Percentiles rank a stretch among this genome's conserved stretches.
Conservation (phyloP, 371 early-diverging fungal species). For the Syncephalastrum contaminatum region DNA sequence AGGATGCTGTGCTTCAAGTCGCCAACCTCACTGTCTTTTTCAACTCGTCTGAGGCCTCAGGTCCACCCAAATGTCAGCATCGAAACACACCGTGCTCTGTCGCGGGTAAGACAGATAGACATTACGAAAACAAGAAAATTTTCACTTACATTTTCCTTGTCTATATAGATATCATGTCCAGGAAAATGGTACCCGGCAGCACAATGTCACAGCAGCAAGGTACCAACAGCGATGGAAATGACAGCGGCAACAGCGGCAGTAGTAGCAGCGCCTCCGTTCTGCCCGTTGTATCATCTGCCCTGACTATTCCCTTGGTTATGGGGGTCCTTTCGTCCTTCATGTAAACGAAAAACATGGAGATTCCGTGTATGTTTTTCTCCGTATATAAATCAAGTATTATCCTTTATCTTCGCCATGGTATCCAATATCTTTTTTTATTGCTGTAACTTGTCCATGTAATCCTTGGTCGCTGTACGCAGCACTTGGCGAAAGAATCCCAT, state of each 20-base stretch:
- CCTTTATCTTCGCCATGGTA: too few relatives aligned
- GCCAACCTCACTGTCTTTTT: conserved; percentile 42
- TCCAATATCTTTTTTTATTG: too few relatives aligned
- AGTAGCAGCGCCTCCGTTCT: too few relatives aligned
- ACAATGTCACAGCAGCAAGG: neutral
- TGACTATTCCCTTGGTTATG: too few relatives aligned
- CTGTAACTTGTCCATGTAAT: conserved; percentile 18
- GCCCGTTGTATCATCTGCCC: too few relatives aligned
- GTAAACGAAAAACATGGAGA: too few relatives aligned
- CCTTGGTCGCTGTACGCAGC: conserved; percentile 43
- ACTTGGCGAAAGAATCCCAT: conserved; percentile 54
- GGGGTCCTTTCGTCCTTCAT: too few relatives aligned
- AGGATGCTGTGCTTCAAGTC: conserved; percentile 24
- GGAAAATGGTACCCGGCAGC: neutral
- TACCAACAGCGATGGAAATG: too few relatives aligned
- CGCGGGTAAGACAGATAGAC: conserved; percentile 8
- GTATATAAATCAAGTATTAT: too few relatives aligned
- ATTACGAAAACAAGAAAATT: neutral
- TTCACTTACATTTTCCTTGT: neutral
- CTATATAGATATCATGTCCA: conserved; percentile 5
- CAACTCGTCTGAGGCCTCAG: conserved; percentile 32
- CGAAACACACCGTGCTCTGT: conserved; percentile 11
- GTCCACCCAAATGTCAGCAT: conserved; percentile 10
- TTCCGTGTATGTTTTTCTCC: too few relatives aligned
- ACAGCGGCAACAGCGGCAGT: too few relatives aligned